phyloP scores from a whole-genome alignment of 306 rosid species.

The Castanea mollissima region DNA sequence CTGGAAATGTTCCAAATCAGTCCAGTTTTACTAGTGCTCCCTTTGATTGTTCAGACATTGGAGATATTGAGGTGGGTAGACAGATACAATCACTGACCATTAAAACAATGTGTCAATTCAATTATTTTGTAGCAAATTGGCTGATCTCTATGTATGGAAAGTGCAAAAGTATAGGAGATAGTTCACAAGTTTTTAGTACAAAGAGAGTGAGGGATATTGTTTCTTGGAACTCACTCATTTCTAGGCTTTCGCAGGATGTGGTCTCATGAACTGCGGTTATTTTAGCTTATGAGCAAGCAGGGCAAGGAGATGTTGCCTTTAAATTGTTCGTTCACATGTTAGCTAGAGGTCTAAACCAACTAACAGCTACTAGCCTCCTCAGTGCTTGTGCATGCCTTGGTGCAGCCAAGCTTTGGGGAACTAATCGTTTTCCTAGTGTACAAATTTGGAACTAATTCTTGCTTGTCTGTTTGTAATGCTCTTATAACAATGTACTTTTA shows the following conservation, averaged over 20 bases:
- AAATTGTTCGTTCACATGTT: conserved; percentile 30
- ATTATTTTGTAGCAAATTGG: conserved; percentile 34
- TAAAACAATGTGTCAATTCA: conserved; percentile 32
- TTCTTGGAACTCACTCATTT: conserved; percentile 29
- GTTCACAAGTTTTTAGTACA: conserved; percentile 15
- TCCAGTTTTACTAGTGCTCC: conserved; percentile 38
- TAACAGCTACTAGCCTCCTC: conserved; percentile 22
- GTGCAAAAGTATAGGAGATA: conserved; percentile 15
- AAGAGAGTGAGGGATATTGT: conserved; percentile 16
- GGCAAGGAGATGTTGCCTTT: conserved; percentile 23
- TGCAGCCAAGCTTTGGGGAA: conserved; percentile 25
- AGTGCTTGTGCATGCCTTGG: conserved; percentile 31
- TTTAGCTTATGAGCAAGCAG: conserved; percentile 34
- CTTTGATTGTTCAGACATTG: conserved; percentile 31
- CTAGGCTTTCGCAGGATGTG: conserved; percentile 28
- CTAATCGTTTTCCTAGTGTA: conserved; percentile 24
- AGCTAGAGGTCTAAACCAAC: conserved; percentile 17
- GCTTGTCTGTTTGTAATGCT: conserved; percentile 26
- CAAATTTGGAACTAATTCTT: conserved; percentile 31
- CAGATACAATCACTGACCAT: conserved; percentile 32
- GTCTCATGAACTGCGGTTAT: conserved; percentile 41
- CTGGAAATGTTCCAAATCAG: conserved; percentile 26
- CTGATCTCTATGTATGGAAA: conserved; percentile 38
- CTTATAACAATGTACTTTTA: conserved; percentile 35
- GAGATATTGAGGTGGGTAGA: conserved; percentile 22